A percentile compares a stretch with the other conserved stretches of the same genome.
These are phyloP conservation scores for Kodamaea suecica DNA, from an alignment of 1,139 yeast species.

Conservation along the genomic window DNA sequence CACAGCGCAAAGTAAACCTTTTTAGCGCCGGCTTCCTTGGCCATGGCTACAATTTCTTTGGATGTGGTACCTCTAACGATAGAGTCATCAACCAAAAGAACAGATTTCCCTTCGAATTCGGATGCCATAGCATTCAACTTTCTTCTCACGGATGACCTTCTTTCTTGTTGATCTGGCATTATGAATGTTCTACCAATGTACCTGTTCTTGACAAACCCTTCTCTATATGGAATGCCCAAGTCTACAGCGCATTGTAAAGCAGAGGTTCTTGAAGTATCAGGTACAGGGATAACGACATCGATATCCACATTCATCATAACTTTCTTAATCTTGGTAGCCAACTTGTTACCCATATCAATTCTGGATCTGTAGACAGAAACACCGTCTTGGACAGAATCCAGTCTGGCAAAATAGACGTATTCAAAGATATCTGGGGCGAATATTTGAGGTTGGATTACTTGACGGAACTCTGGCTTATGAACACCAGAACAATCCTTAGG, in stretches of 20 bases:
- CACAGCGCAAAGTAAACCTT: slow-evolving; percentile 94
- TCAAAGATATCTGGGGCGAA: slow-evolving; percentile 97
- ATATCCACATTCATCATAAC: slow-evolving; percentile 57
- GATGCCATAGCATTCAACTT: slow-evolving; percentile 94
- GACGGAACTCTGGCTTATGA: slow-evolving; percentile 71
- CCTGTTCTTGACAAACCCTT: slow-evolving; percentile 94
- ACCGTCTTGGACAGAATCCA: slow-evolving; percentile 94
- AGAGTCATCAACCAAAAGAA: slow-evolving; percentile 93
- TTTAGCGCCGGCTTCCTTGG: slow-evolving; percentile 94
- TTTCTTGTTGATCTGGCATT: slow-evolving; percentile 96
- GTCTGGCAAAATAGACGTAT: slow-evolving; percentile 96
- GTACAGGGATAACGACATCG: slow-evolving; percentile 97
- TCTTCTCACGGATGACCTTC: slow-evolving; percentile 90
- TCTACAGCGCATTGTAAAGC: slow-evolving; percentile 90
- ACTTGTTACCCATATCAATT: slow-evolving; percentile 88
- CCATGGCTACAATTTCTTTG: slow-evolving; percentile 94
- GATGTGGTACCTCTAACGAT: slow-evolving; percentile 98
- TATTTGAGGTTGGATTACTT: slow-evolving; percentile 72
- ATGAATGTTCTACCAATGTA: slow-evolving; percentile 97
- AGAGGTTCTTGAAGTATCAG: slow-evolving; percentile 93
- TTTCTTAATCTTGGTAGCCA: slow-evolving; percentile 67
- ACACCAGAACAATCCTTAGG: slow-evolving; percentile 56
- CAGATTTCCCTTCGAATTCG: slow-evolving; percentile 82
- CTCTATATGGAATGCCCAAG: slow-evolving; percentile 81
- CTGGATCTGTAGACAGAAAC: slow-evolving; percentile 91